Conservation (phyloP, 768 basidiomycete species). For the Lentinus brumalis region DNA sequence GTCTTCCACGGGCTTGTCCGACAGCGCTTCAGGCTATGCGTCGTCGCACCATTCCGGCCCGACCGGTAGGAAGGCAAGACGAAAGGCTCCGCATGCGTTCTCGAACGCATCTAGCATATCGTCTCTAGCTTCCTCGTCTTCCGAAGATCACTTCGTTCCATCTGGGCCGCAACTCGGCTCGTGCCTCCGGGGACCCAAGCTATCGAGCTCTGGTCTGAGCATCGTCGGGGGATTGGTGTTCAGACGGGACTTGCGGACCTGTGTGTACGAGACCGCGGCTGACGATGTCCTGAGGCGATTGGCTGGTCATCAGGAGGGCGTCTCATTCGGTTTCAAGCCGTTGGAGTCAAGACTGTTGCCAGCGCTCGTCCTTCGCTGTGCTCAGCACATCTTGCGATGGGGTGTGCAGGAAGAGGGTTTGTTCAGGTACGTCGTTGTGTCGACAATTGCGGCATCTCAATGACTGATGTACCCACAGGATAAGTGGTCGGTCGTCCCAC, state of each 20-base stretch:
- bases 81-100: conserved; percentile 62
- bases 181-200: conserved; percentile 56
- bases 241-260: conserved; percentile 55
- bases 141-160: conserved; percentile 50
- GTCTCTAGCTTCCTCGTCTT: conserved; percentile 46
- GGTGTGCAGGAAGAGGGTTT: conserved; percentile 86
- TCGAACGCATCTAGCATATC: conserved; percentile 59
- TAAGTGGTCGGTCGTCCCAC: conserved; percentile 84
- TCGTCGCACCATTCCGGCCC: conserved; percentile 20
- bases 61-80: conserved; percentile 34
- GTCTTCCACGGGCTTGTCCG: conserved; percentile 39
- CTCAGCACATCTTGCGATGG: conserved; percentile 81
- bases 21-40: conserved; percentile 12
- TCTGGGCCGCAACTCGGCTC: conserved; percentile 56
- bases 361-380: conserved; percentile 78
- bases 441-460: neutral
- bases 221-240: conserved; percentile 61
- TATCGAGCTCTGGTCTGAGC: conserved; percentile 34
- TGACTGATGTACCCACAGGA: conserved; percentile 44
- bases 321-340: conserved; percentile 16
- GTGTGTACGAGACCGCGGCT: conserved; percentile 60
- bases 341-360: conserved; percentile 50
- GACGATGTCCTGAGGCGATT: conserved; percentile 23
- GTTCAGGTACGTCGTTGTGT: conserved; percentile 60
- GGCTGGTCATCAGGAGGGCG: conserved; percentile 7